A percentile compares a stretch with the other conserved stretches of the same genome.
Evolutionary conservation across 176 grass and related monocot species (phyloP).

Genomic region (Musa schizocarpa): DNA sequence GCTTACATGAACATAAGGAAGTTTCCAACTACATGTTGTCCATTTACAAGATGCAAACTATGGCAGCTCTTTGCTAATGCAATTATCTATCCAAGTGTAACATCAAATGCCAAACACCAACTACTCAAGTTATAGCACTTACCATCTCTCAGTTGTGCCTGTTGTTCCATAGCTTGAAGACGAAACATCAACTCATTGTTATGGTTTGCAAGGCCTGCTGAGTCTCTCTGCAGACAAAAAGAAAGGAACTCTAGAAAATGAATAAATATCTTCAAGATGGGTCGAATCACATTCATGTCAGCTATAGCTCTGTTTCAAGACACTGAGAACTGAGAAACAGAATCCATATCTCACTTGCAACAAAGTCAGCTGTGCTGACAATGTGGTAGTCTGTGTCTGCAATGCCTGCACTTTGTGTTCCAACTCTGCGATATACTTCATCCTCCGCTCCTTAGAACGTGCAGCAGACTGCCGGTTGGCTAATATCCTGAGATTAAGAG

Average conservation of each 20-base stretch:
- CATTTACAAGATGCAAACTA: too few relatives aligned
- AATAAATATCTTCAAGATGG: too few relatives aligned
- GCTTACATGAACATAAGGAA: too few relatives aligned
- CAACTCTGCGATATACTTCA: constrained; percentile 82
- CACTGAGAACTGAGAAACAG: neutral
- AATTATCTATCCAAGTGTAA: neutral
- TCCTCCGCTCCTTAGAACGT: constrained; percentile 87
- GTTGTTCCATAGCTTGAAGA: constrained; percentile 94
- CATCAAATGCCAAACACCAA: neutral
- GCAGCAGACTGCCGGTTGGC: constrained; percentile 94
- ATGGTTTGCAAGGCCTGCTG: constrained; percentile 44
- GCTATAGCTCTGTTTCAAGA: too few relatives aligned
- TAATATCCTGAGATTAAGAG: constrained; percentile 52
- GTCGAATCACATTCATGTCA: too few relatives aligned
- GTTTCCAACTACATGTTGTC: too few relatives aligned
- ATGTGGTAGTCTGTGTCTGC: constrained; percentile 68
- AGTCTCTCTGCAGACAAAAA: constrained; percentile 46
- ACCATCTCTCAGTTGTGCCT: constrained; percentile 88
- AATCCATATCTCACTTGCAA: constrained; percentile 39
- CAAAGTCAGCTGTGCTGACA: constrained; percentile 78
- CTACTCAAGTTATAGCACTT: constrained; percentile 9
- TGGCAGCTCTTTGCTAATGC: too few relatives aligned
- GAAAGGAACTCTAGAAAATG: neutral
- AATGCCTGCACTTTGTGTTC: constrained; percentile 93
- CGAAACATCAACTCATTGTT: constrained; percentile 94